These are phyloP conservation scores for Stephanocyclus meneghinianus DNA, from an alignment of 352 stramenopile species.

Conservation along the genomic window DNA sequence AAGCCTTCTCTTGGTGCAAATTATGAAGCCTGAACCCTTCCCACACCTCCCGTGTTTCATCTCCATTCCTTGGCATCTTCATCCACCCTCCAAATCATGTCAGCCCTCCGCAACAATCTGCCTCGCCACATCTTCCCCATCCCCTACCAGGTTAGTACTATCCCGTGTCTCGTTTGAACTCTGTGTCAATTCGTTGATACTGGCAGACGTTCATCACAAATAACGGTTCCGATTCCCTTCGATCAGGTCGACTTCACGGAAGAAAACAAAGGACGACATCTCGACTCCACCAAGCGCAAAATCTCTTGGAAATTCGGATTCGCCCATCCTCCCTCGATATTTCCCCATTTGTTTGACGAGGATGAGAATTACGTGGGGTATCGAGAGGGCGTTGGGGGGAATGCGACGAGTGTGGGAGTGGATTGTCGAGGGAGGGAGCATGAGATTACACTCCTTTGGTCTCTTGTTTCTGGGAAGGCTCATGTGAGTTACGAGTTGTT, in stretches of 20 bases:
- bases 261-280: constrained; percentile 34
- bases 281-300: constrained; percentile 33
- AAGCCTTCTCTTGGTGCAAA: too few relatives aligned
- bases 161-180: not conserved
- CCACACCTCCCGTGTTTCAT: too few relatives aligned
- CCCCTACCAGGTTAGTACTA: constrained; percentile 6
- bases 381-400: not conserved
- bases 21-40: too few relatives aligned
- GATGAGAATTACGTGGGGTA: constrained; percentile 38
- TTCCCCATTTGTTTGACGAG: constrained; percentile 36
- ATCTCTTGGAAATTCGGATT: constrained; percentile 46
- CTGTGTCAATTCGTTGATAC: not conserved
- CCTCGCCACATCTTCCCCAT: constrained; percentile 8
- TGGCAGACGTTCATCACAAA: too few relatives aligned
- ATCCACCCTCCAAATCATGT: not conserved
- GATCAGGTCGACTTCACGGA: constrained; percentile 33
- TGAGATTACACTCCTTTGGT: constrained; percentile 41
- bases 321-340: constrained; percentile 31
- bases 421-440: constrained; percentile 45
- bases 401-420: not conserved
- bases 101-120: not conserved
- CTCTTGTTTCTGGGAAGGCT: constrained; percentile 37
- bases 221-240: constrained; percentile 15
- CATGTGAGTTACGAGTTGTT: constrained; percentile 4
- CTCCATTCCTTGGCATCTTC: too few relatives aligned